Conservation (phyloP, 2,329 filamentous ascomycete species). For the Curvularia verruculosa region DNA sequence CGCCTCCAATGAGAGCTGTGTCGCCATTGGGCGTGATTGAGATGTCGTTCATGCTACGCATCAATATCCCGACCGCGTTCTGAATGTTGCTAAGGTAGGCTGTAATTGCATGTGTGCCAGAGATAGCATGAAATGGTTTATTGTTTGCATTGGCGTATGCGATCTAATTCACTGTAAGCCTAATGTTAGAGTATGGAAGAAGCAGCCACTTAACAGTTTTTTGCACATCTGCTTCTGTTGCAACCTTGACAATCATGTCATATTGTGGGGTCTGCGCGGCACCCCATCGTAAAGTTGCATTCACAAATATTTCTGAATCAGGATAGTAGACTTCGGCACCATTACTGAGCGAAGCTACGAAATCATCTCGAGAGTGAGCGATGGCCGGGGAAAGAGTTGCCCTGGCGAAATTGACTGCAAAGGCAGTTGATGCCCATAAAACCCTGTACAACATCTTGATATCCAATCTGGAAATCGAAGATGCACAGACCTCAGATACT, state of each 20-base stretch:
- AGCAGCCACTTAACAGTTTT: conserved; percentile 18
- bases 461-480: background rate
- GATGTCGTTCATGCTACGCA: conserved; percentile 35
- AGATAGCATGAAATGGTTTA: conserved; percentile 47
- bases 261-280: conserved; percentile 24
- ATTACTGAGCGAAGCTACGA: background rate
- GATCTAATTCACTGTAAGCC: conserved; percentile 18
- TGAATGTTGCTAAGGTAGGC: conserved; percentile 31
- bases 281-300: conserved; percentile 25
- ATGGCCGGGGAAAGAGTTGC: background rate
- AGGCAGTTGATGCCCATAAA: background rate
- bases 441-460: background rate
- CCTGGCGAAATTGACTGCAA: background rate
- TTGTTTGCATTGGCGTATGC: conserved; percentile 27
- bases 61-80: conserved; percentile 40
- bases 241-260: conserved; percentile 27
- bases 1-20: conserved; percentile 36
- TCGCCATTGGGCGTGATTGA: conserved; percentile 26
- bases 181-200: no score
- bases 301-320: conserved; percentile 16
- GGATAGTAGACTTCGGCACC: conserved; percentile 16
- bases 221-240: conserved; percentile 28
- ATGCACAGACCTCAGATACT: background rate
- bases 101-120: conserved; percentile 44
- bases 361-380: background rate